These are phyloP conservation scores for Chalciporus sp. DNA, from an alignment of 1,284 basidiomycete species.

Conservation along the genomic window DNA sequence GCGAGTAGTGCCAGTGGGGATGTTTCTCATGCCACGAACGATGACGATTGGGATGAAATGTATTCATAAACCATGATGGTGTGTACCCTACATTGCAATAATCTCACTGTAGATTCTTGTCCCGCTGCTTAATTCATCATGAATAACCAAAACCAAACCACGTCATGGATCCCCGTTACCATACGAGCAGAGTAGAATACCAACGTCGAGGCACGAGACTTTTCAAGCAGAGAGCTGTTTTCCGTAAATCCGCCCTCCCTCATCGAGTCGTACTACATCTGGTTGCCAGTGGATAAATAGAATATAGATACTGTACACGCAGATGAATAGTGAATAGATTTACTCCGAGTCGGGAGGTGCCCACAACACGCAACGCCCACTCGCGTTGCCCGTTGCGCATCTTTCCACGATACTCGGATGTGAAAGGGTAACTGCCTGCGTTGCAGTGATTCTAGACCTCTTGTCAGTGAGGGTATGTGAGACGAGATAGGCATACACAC, in stretches of 20 bases:
- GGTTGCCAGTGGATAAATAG: neutral
- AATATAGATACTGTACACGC: neutral
- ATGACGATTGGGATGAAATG: slow-evolving; percentile 55
- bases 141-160: too few species aligned
- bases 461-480: slow-evolving; percentile 3
- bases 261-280: neutral
- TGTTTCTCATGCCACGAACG: slow-evolving; percentile 31
- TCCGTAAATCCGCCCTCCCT: neutral
- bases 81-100: neutral
- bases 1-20: slow-evolving; percentile 12
- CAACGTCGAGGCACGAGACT: too few species aligned
- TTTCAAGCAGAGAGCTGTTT: too few species aligned
- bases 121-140: too few species aligned
- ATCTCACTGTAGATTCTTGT: too few species aligned
- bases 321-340: neutral
- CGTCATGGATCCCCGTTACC: too few species aligned
- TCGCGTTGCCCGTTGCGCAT: slow-evolving; percentile 73
- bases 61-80: slow-evolving; percentile 37
- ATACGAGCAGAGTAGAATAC: too few species aligned
- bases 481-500: slow-evolving; percentile 39
- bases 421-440: slow-evolving; percentile 84
- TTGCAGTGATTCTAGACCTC: slow-evolving; percentile 65
- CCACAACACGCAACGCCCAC: slow-evolving; percentile 80
- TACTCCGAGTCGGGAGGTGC: slow-evolving; percentile 44
- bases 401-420: slow-evolving; percentile 75